Base-by-base conservation (phyloP, 257 asterid genomes). In the Fraxinus quadrangulata region DNA sequence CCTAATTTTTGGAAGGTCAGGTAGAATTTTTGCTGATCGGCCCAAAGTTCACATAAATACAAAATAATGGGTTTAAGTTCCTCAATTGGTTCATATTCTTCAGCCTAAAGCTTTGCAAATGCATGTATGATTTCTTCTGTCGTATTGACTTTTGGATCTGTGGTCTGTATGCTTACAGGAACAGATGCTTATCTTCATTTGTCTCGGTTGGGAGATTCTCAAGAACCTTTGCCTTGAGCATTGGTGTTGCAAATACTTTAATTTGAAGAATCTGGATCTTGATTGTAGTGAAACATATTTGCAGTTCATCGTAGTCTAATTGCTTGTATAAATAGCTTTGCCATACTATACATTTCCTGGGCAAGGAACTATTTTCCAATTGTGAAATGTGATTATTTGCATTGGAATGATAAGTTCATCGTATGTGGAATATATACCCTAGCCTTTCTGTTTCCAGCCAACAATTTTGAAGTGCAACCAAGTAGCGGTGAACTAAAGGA, bases 181-280 rank as follows among this genome's bases (percentile, higher is more conserved):
- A 87, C 90, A 21, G 90, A 87, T 78, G 90, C 90, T n/a, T 87
- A 87, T 63, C 88, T 87, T 67, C 88, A 84, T 74, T 74, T 87
- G 77, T 87, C 90, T 24, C 82, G 88, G 77, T 74, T 87, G 81
- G 88, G 90, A 24, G 90, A 87, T 81, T 87, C 90, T 9, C 90
- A 87, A 72, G 88, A 87, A 83, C 88, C 90, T 39, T 63, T 87
- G 81, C 88, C 90, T 70, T 87, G 83, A 87, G 70, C 39, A 66
- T 26, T 24, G 36, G 3, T 71, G 63, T 51, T 75, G 78, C 76
- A 80, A 37, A 79, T 65, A 65, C 72, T 72, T 67, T 47, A 14
- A 73, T 63, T 79, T 30, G 26, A 79, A 42, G 33, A 63, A 59
- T 42, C 33, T 39, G 59, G 69, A 73, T 63, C 34, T 12, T 3